phyloP scores from a whole-genome alignment of 2,329 filamentous ascomycete species.

The Cladosporium sp. region DNA sequence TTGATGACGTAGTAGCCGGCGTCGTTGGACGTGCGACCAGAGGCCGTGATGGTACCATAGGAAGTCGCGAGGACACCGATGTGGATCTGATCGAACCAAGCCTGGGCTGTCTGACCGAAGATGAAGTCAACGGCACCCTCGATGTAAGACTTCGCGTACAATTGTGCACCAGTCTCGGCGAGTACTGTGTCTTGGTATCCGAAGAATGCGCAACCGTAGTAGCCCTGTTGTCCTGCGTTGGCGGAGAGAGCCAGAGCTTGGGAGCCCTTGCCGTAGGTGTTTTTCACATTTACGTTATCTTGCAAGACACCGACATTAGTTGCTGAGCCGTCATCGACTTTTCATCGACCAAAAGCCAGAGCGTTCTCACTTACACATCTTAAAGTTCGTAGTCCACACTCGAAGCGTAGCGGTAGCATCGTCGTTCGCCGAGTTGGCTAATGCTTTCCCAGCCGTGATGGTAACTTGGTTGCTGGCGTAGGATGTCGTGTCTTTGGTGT shows the following conservation, averaged over 20 bases:
- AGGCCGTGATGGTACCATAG: slow-evolving; percentile 34
- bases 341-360: too few relatives aligned
- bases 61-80: slow-evolving; percentile 43
- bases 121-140: slow-evolving; percentile 58
- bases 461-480: slow-evolving; percentile 58
- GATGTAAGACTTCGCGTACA: slow-evolving; percentile 55
- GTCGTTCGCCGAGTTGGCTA: slow-evolving; percentile 47
- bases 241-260: not conserved
- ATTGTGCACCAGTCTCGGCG: slow-evolving; percentile 46
- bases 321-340: not conserved
- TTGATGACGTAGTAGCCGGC: slow-evolving; percentile 54
- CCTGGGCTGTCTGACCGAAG: slow-evolving; percentile 40
- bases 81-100: slow-evolving; percentile 49
- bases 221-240: not conserved
- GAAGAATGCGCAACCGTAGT: slow-evolving; percentile 48
- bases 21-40: slow-evolving; percentile 37
- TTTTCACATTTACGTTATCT: slow-evolving; percentile 60
- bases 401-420: slow-evolving; percentile 39
- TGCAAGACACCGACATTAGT: not conserved
- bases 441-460: slow-evolving; percentile 40
- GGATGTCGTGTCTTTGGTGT: slow-evolving; percentile 49
- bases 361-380: slow-evolving; percentile 44
- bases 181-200: slow-evolving; percentile 58
- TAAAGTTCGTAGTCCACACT: slow-evolving; percentile 32
- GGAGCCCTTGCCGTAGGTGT: slow-evolving; percentile 39